Base-by-base conservation (phyloP, 257 asterid genomes). In the Cynanchum wilfordii region DNA sequence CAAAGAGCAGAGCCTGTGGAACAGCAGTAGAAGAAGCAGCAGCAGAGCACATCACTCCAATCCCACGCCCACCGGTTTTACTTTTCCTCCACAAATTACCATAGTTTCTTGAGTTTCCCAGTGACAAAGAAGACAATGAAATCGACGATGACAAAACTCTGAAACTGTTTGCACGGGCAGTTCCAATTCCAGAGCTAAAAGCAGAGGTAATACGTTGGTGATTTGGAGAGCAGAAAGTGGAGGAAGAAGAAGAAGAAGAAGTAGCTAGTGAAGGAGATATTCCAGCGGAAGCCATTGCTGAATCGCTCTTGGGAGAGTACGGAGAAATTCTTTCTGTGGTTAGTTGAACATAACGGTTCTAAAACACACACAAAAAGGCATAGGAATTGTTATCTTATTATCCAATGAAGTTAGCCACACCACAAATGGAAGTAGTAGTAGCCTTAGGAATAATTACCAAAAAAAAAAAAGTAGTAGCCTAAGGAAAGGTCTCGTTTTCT, bases 1-100 rank as follows among this genome's bases (percentile, higher is more conserved):
- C 98, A 81, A 94, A 91, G 78, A 94, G 81, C 36, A 94, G 91
- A 66, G 98, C 98, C 66, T 88, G 78, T 15, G 95, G 97, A 6
- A 85, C 68, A 7, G 85, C 65, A 74, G 38, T 33, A 33, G 38
- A 33, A 33, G 38, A 33, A 33, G 38, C 38, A 3, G 81, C 89
- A 50, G 94, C 87, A 60, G 88, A 80, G 59, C 81, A 73, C 10
- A 55, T 68, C 10, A 78, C 62, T 7, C 66, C 62, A 47, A 49
- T 54, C 24, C 73, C 55, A 22, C 38, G 38, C 29, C 65, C n/a
- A 10, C 67, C 42, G 12, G n/a, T 69, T 7, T 58, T 71, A 17
- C 27, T 64, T 50, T 42, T 73, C 16, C 66, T 47, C 42, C 44
- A 67, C 12, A 73, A 25, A 49, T 58, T 54, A 54, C 17, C 56